phyloP scores from a whole-genome alignment of 2,329 filamentous ascomycete genomes.

The Zalaria obscura region DNA sequence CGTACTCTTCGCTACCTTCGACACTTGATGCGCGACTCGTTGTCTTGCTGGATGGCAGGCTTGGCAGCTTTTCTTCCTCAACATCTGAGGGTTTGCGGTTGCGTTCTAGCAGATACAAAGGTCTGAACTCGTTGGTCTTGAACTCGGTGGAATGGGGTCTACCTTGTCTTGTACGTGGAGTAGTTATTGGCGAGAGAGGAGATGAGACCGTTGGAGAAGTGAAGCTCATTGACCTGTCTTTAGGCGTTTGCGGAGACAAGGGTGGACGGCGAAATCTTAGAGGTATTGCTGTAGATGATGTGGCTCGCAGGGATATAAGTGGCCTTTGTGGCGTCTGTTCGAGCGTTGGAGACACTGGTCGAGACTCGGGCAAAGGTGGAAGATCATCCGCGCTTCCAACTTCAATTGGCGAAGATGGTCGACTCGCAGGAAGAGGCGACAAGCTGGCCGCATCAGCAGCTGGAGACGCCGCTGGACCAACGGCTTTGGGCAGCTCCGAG shows the following conservation, averaged over 20 bases:
- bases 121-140: slow-evolving; percentile 50
- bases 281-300: slow-evolving; percentile 20
- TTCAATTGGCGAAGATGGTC: slow-evolving; percentile 18
- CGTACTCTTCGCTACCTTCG: slow-evolving; percentile 27
- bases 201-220: slow-evolving; percentile 9
- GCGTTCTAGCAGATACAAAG: slow-evolving; percentile 67
- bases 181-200: slow-evolving; percentile 7
- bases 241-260: slow-evolving; percentile 10
- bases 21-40: slow-evolving; percentile 25
- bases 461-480: too few relatives aligned
- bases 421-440: background rate
- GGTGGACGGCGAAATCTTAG: slow-evolving; percentile 19
- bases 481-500: too few relatives aligned
- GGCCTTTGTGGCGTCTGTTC: slow-evolving; percentile 7
- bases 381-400: slow-evolving; percentile 19
- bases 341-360: slow-evolving; percentile 15
- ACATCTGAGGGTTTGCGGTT: slow-evolving; percentile 33
- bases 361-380: slow-evolving; percentile 12
- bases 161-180: slow-evolving; percentile 4
- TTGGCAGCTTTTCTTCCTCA: slow-evolving; percentile 33
- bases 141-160: slow-evolving; percentile 10
- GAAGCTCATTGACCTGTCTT: slow-evolving; percentile 17
- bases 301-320: slow-evolving; percentile 8
- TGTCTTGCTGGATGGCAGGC: slow-evolving; percentile 33
- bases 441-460: background rate